Evolutionary conservation across 176 grass and related monocot species (phyloP).

Genomic region (Oryza nivara): DNA sequence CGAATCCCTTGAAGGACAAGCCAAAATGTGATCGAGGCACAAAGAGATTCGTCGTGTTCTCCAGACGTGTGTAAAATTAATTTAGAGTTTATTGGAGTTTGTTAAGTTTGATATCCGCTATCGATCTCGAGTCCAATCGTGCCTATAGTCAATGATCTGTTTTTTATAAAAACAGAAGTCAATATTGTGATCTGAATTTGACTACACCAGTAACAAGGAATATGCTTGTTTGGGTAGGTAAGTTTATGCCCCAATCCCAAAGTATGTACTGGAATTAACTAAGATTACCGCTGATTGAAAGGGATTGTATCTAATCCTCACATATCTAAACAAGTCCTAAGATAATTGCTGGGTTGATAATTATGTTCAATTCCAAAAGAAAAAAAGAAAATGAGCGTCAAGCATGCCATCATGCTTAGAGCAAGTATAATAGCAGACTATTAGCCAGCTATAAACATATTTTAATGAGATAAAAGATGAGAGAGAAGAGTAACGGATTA

Average conservation of each 20-base stretch:
- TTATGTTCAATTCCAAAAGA: not conserved
- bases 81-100: not conserved
- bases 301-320: not conserved
- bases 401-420: not conserved
- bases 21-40: not conserved
- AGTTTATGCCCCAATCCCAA: not conserved
- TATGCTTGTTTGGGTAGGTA: not conserved
- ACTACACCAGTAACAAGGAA: not conserved
- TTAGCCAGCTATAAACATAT: too few relatives aligned
- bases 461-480: too few relatives aligned
- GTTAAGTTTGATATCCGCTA: too few relatives aligned
- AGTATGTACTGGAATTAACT: not conserved
- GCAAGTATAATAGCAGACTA: too few relatives aligned
- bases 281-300: not conserved
- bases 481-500: too few relatives aligned
- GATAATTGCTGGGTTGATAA: not conserved
- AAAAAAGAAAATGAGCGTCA: not conserved
- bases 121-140: not conserved
- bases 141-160: not conserved
- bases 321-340: not conserved
- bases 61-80: not conserved
- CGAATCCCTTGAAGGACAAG: not conserved
- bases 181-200: not conserved
- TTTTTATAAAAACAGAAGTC: not conserved
- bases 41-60: not conserved